Conservation (phyloP, 495 filamentous ascomycete species). For the Peziza echinospora region DNA sequence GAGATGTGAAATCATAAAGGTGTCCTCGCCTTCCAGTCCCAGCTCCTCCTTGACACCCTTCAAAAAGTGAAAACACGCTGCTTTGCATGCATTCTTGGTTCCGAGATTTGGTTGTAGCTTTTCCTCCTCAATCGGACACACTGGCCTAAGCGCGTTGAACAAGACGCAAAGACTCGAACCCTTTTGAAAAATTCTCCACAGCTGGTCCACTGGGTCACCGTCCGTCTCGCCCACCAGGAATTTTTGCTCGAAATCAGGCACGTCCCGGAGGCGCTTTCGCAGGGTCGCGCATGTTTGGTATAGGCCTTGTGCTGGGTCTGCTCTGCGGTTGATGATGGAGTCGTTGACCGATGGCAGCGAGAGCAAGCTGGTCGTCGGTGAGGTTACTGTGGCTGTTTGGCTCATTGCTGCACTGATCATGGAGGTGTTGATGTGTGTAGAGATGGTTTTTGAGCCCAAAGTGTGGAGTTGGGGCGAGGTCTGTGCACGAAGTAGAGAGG, state of each 20-base stretch:
- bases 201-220: conserved; percentile 65
- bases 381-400: conserved; percentile 4
- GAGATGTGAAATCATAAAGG: conserved; percentile 77
- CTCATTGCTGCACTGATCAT: background rate
- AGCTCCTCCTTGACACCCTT: conserved; percentile 49
- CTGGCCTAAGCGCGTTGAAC: conserved; percentile 62
- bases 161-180: conserved; percentile 72
- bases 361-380: conserved; percentile 12
- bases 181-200: conserved; percentile 72
- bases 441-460: background rate
- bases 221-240: conserved; percentile 32
- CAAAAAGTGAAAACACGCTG: conserved; percentile 48
- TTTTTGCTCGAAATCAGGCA: conserved; percentile 51
- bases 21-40: conserved; percentile 53
- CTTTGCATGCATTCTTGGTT: conserved; percentile 24
- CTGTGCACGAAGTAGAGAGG: conserved; percentile 14
- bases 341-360: conserved; percentile 17
- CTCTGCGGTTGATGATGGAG: conserved; percentile 73
- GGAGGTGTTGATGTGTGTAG: background rate
- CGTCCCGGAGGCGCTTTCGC: conserved; percentile 53
- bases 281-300: conserved; percentile 86
- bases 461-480: conserved; percentile 15
- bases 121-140: conserved; percentile 39
- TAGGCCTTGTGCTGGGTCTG: conserved; percentile 67
- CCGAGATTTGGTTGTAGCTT: conserved; percentile 12